Evolutionary conservation across 805 yeast genomes (phyloP).

Genomic region (Teunomyces atbi): DNA sequence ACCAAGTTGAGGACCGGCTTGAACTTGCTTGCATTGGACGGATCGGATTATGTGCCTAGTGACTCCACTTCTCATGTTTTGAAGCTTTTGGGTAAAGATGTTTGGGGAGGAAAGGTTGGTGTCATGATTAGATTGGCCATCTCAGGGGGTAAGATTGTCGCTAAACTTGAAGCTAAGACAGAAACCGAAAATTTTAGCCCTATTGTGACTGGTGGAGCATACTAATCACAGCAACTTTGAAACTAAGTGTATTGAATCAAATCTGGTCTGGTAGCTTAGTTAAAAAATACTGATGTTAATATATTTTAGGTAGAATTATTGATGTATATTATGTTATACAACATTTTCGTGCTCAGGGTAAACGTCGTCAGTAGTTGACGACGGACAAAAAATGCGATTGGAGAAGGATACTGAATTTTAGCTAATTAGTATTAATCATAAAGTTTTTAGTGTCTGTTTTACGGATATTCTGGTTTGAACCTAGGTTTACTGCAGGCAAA

Average conservation of each 20-base stretch:
- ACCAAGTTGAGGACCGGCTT: constrained; percentile 51
- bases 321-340: neutral
- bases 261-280: neutral
- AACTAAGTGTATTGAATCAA: neutral
- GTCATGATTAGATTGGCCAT: constrained; percentile 48
- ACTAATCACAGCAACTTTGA: constrained; percentile 3
- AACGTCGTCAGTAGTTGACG: neutral
- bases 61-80: constrained; percentile 66
- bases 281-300: neutral
- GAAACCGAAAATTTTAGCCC: constrained; percentile 49
- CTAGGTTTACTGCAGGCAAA: too few species aligned
- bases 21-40: constrained; percentile 62
- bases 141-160: constrained; percentile 57
- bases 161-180: constrained; percentile 51
- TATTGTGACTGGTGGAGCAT: constrained; percentile 44
- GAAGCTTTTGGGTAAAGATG: constrained; percentile 80
- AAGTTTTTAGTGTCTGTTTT: too few species aligned
- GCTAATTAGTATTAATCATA: too few species aligned
- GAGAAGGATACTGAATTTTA: too few species aligned
- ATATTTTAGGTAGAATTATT: neutral
- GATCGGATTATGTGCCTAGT: constrained; percentile 60
- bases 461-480: too few species aligned
- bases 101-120: constrained; percentile 58
- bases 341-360: neutral
- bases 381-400: too few species aligned